Evolutionary conservation across 208 protist genomes (phyloP), one percentile per base, ranked within the genome.

Genomic region (Acanthamoeba triangularis): DNA sequence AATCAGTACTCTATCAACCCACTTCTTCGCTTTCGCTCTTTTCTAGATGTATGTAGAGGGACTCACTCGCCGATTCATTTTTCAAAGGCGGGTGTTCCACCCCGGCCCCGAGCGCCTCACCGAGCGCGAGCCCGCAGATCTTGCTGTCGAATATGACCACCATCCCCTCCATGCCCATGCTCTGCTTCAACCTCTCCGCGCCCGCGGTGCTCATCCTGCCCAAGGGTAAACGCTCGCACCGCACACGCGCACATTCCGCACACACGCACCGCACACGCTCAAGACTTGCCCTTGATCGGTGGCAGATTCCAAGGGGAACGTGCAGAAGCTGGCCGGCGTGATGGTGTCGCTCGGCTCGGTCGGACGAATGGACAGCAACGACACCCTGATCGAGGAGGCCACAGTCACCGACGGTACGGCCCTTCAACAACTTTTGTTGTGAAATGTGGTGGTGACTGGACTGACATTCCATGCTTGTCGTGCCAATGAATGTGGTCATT

Each of bases 81-180:
- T 3, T 72, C 10, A 13, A 11, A 72, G 28, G 20, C 65, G 28
- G 23, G 2, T 72, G 65, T 5, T 20, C 65, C 20, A 28, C 30
- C 7, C 65, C 65, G 28, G 65, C 65, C 20, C 23, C 65, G 23
- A 72, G 65, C 30, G 28, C 65, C 65, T 30, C 65, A 11, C 65
- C 65, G 2, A 72, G 65, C 28, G 20, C 65, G 65, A 72, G 65
- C 30, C 65, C 65, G 20, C 65, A 72, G 28, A 72, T 72, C 30
- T 11, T 72, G 65, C 65, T 72, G 65, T 72, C 65, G 20, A 72
- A 72, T 11, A 72, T 72, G 65, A 72, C 65, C 28, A 72, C 65
- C 23, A 25, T 37, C 10, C 28, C 14, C 23, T 14, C 8, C 65
- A 72, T 72, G 65, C 65, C 65, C 65, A 72, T 72, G 65, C 65